Evolutionary conservation across 495 filamentous ascomycete species (phyloP).

Genomic region (Hypoxylon crocopeplum): DNA sequence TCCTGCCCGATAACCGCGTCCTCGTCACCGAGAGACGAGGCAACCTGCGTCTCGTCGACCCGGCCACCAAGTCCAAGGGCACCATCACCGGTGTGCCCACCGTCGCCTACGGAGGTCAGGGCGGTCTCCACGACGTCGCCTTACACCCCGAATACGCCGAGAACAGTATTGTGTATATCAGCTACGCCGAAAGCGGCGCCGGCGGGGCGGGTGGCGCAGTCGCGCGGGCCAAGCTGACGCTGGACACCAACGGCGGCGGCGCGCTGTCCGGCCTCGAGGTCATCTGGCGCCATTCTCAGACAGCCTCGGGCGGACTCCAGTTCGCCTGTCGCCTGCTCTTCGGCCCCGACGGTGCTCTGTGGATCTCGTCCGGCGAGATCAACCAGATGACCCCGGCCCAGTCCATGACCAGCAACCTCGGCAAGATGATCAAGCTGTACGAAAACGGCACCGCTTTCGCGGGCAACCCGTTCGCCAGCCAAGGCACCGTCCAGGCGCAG

Average conservation of each 20-base stretch:
- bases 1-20: slow-evolving; percentile 46
- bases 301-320: slow-evolving; percentile 38
- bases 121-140: slow-evolving; percentile 46
- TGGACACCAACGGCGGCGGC: slow-evolving; percentile 44
- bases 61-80: slow-evolving; percentile 41
- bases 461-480: slow-evolving; percentile 46
- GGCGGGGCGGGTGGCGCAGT: slow-evolving; percentile 44
- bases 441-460: slow-evolving; percentile 44
- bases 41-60: slow-evolving; percentile 43
- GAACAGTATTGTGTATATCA: slow-evolving; percentile 47
- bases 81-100: slow-evolving; percentile 45
- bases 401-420: slow-evolving; percentile 47
- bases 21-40: slow-evolving; percentile 47
- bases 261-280: slow-evolving; percentile 43
- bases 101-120: slow-evolving; percentile 47
- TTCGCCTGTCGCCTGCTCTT: slow-evolving; percentile 45
- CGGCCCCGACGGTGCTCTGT: slow-evolving; percentile 40
- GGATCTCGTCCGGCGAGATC: slow-evolving; percentile 47
- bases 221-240: slow-evolving; percentile 44
- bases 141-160: slow-evolving; percentile 44
- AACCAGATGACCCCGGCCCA: slow-evolving; percentile 45
- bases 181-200: slow-evolving; percentile 45
- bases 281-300: slow-evolving; percentile 47
- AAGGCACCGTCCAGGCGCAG: slow-evolving; percentile 39
- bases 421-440: slow-evolving; percentile 46